These are phyloP conservation scores for Metarhizium sp. DNA, from an alignment of 2,329 filamentous ascomycete species.

Conservation along the genomic window DNA sequence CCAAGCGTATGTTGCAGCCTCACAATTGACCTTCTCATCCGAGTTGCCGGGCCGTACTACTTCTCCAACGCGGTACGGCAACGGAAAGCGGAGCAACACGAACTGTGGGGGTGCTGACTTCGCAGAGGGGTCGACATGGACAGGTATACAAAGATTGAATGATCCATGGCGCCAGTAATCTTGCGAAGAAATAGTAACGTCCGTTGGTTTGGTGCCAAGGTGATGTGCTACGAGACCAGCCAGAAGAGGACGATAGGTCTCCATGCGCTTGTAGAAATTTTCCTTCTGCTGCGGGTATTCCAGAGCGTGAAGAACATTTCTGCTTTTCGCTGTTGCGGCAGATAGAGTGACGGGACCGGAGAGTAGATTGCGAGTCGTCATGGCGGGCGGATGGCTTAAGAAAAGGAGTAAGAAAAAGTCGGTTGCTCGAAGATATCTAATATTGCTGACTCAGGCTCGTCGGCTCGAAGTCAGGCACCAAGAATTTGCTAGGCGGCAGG, in stretches of 20 bases:
- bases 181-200: constrained; percentile 7
- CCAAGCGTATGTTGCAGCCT: constrained; percentile 14
- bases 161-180: constrained; percentile 14
- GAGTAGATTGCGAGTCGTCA: constrained; percentile 10
- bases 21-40: constrained; percentile 28
- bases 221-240: constrained; percentile 4
- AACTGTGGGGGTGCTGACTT: constrained; percentile 2
- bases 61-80: constrained; percentile 28
- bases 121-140: constrained; percentile 6
- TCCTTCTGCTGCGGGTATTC: constrained; percentile 5
- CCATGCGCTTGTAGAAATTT: constrained; percentile 8
- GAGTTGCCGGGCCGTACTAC: constrained; percentile 24
- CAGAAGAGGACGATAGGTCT: background rate
- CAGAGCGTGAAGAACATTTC: constrained; percentile 9
- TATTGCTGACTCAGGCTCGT: constrained; percentile 1
- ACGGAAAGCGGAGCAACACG: constrained; percentile 13
- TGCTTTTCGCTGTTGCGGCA: constrained; percentile 2
- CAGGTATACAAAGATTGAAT: constrained; percentile 24
- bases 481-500: no score
- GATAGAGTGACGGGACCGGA: constrained; percentile 10
- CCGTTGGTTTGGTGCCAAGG: constrained; percentile 3
- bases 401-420: background rate
- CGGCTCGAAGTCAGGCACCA: no score
- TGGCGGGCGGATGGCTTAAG: constrained; percentile 4
- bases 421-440: background rate